Evolutionary conservation across 441 rosid species (phyloP), one percentile per base, ranked within the genome.

Genomic region (Euphorbia corollata): DNA sequence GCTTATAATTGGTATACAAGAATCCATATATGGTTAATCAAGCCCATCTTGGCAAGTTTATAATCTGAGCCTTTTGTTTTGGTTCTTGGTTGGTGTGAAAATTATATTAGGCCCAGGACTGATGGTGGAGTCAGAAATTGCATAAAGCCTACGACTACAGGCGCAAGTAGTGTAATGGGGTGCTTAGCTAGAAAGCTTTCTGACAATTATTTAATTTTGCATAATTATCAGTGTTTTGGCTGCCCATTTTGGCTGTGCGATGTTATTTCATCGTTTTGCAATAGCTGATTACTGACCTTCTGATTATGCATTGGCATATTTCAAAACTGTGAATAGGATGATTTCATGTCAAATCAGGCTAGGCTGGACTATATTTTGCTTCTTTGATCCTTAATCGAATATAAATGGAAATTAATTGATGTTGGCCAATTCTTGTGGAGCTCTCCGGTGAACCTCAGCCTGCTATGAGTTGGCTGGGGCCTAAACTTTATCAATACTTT

Each of bases 131-230:
- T 12, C 1, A 36, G 3, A 53, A 18, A 65, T 32, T 19, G 20
- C 22, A 8, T 22, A 41, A 16, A 65, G 19, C 24, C 12, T 65
- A 36, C 0, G 15, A 22, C 48, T 53, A 16, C 50, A 30, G 30
- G 59, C 30, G 23, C 16, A 13, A 53, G 53, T 10, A 65, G 58
- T 34, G 34, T 19, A 3, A 24, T 15, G 39, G 23, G 50, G 4
- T 53, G 20, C 48, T 34, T 65, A 51, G 45, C 43, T 64, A 53
- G 68, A 53, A 32, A 11, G 48, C 27, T 65, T 13, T 51, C 8
- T 53, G 34, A 54, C 30, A 20, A 20, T 9, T 20, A 8, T 34
- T 65, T 9, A 36, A 36, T 36, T 4, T 63, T 48, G 67, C 38
- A 47, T 63, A 47, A 47, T 50, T 27, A 16, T 50, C 10, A 27